phyloP scores from a whole-genome alignment of 805 yeast genomes.

The Starmerella sirachaensis region DNA sequence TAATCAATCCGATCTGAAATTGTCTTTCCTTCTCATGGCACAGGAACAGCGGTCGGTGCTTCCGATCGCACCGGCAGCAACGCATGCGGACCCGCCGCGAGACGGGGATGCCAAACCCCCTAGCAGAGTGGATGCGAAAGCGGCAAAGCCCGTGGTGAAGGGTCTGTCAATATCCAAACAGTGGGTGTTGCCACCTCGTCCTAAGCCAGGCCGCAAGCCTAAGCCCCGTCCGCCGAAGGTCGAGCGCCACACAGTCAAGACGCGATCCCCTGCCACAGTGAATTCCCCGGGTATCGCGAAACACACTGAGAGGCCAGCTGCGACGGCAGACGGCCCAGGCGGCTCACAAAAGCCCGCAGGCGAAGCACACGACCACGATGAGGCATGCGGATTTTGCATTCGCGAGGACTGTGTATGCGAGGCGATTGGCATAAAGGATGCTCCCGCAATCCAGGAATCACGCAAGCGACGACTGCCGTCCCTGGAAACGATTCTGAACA shows the following conservation, averaged over 20 bases:
- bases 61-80: slow-evolving; percentile 10
- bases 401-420: slow-evolving; percentile 28
- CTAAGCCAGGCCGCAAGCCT: slow-evolving; percentile 61
- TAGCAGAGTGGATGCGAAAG: no score
- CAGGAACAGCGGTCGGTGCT: slow-evolving; percentile 5
- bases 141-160: background rate
- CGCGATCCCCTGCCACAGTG: background rate
- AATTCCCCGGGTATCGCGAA: background rate
- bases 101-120: no score
- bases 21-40: background rate
- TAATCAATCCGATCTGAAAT: no score
- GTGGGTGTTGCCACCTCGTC: slow-evolving; percentile 84
- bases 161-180: slow-evolving; percentile 46
- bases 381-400: slow-evolving; percentile 28
- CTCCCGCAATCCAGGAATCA: slow-evolving; percentile 1
- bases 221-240: slow-evolving; percentile 83
- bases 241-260: slow-evolving; percentile 35
- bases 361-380: slow-evolving; percentile 12
- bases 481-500: slow-evolving; percentile 16
- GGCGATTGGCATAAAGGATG: slow-evolving; percentile 26
- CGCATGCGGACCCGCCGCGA: background rate
- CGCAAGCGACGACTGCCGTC: slow-evolving; percentile 9
- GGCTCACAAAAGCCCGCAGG: background rate
- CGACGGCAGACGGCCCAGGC: background rate
- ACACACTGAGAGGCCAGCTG: background rate